Percentiles rank a stretch among this genome's conserved stretches.
These are phyloP conservation scores for Knoxdaviesia proteae DNA, from an alignment of 2,329 filamentous ascomycete genomes.

Conservation along the genomic window DNA sequence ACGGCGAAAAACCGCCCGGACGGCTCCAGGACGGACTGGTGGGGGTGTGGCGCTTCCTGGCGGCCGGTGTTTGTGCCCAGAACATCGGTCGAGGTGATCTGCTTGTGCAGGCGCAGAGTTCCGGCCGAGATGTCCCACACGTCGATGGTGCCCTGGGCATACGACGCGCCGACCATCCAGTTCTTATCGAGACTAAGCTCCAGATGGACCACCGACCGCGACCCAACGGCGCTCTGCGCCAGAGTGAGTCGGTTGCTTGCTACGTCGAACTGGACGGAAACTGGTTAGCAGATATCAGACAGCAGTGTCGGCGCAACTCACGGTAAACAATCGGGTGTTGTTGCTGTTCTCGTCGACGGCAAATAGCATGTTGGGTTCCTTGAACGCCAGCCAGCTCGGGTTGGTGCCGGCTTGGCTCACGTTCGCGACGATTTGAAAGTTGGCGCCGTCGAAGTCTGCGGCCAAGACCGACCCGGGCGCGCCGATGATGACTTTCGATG, in stretches of 20 bases:
- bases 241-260: conserved; percentile 11
- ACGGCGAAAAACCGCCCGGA: conserved; percentile 26
- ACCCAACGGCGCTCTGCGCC: conserved; percentile 10
- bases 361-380: conserved; percentile 19
- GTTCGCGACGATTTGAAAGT: conserved; percentile 16
- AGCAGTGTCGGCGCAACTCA: neutral
- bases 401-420: conserved; percentile 13
- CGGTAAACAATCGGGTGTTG: conserved; percentile 16
- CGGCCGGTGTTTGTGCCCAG: conserved; percentile 14
- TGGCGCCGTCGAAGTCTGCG: conserved; percentile 18
- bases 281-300: too few relatives aligned
- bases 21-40: conserved; percentile 26
- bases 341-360: conserved; percentile 24
- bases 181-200: conserved; percentile 22
- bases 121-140: conserved; percentile 22
- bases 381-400: conserved; percentile 25
- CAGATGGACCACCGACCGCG: conserved; percentile 23
- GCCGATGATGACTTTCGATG: conserved; percentile 17
- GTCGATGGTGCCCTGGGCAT: conserved; percentile 18
- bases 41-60: conserved; percentile 18
- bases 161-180: conserved; percentile 23
- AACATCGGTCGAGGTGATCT: conserved; percentile 13
- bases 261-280: conserved; percentile 13
- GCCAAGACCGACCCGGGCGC: conserved; percentile 18
- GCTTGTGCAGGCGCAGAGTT: conserved; percentile 16